Evolutionary conservation across 345 rosid species (phyloP).

Genomic region (Pseudoturritis turrita): DNA sequence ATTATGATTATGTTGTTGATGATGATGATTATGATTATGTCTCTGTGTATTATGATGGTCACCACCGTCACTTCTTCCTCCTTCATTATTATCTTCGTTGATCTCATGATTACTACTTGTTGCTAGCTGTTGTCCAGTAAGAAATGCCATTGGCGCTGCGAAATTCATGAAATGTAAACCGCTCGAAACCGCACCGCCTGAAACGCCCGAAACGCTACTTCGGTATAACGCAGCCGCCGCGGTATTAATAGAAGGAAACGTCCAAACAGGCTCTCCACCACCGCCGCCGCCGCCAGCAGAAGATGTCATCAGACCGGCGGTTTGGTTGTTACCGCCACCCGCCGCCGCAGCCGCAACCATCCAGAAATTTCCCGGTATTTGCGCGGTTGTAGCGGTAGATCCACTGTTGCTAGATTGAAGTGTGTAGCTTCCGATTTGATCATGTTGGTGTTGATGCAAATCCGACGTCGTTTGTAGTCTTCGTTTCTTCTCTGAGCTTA

Average conservation of each 20-base stretch:
- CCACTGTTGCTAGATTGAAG: constrained; percentile 52
- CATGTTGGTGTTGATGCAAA: constrained; percentile 39
- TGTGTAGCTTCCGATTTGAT: constrained; percentile 61
- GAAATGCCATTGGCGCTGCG: constrained; percentile 73
- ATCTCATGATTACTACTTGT: constrained; percentile 36
- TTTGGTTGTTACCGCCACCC: constrained; percentile 38
- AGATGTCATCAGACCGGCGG: constrained; percentile 35
- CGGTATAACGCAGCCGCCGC: constrained; percentile 55
- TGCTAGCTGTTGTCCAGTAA: constrained; percentile 74
- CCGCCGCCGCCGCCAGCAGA: constrained; percentile 35
- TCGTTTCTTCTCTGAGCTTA: constrained; percentile 48
- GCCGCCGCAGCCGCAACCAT: constrained; percentile 60
- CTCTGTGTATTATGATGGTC: constrained; percentile 30
- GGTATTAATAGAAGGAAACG: constrained; percentile 70
- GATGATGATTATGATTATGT: constrained; percentile 24
- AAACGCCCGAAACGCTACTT: constrained; percentile 49
- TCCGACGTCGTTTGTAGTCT: constrained; percentile 44
- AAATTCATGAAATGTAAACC: constrained; percentile 97
- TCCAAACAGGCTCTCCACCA: constrained; percentile 87
- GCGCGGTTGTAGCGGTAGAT: constrained; percentile 51
- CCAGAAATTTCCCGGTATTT: constrained; percentile 89
- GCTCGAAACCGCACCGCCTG: constrained; percentile 61
- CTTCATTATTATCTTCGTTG: constrained; percentile 25
- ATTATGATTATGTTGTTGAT: constrained; percentile 40
- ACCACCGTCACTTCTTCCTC: constrained; percentile 32